A percentile compares a stretch with the other conserved stretches of the same genome.
phyloP scores from a whole-genome alignment of 1,284 basidiomycete species.

The Boletus subluridellus region DNA sequence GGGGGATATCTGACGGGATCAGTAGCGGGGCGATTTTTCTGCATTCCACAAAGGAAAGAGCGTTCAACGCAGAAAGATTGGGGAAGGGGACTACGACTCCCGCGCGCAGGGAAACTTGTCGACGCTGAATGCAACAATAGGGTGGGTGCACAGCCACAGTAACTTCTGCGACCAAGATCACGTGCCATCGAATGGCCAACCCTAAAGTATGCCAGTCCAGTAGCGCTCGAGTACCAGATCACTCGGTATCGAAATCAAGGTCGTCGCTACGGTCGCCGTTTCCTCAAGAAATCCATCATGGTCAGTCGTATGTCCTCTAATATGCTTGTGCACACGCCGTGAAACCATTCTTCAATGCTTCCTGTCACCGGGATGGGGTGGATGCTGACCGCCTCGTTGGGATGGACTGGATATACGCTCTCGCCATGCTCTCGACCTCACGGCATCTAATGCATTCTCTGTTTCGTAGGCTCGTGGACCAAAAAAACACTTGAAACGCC shows the following conservation, averaged over 20 bases:
- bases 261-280: slow-evolving; percentile 17
- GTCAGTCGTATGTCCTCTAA: slow-evolving; percentile 24
- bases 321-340: neutral
- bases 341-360: neutral
- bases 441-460: slow-evolving; percentile 19
- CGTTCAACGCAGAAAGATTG: neutral
- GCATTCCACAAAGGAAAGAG: slow-evolving; percentile 23
- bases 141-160: slow-evolving; percentile 6
- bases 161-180: slow-evolving; percentile 9
- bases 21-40: slow-evolving; percentile 8
- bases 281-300: slow-evolving; percentile 34
- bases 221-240: neutral
- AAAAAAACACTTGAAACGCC: slow-evolving; percentile 99
- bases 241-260: slow-evolving; percentile 23
- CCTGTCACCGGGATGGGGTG: slow-evolving; percentile 17
- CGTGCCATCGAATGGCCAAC: slow-evolving; percentile 15
- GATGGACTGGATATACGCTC: slow-evolving; percentile 23
- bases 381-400: slow-evolving; percentile 20
- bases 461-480: slow-evolving; percentile 86
- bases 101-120: neutral
- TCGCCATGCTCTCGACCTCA: neutral
- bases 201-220: slow-evolving; percentile 14
- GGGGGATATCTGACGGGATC: slow-evolving; percentile 18
- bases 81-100: neutral
- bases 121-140: neutral